A percentile compares a stretch with the other conserved stretches of the same genome.
phyloP scores from a whole-genome alignment of 257 asterid genomes.

The Penstemon eatonii region DNA sequence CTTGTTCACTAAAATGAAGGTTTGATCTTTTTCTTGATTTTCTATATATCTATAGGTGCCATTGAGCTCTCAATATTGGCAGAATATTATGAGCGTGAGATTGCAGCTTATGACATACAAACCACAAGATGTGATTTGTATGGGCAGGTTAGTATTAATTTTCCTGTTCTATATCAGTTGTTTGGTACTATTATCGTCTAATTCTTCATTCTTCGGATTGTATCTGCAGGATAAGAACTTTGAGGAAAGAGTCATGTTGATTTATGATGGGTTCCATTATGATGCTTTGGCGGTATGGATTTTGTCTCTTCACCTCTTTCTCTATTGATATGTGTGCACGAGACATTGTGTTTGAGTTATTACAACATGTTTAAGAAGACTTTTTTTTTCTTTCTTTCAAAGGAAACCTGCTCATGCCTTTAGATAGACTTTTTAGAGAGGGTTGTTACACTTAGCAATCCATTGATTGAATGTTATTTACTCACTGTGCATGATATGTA shows the following conservation, averaged over 20 bases:
- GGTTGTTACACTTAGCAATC: not conserved
- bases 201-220: constrained; percentile 22
- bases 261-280: constrained; percentile 94
- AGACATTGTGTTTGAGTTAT: too few relatives aligned
- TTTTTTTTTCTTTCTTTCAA: not conserved
- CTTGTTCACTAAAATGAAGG: constrained; percentile 15
- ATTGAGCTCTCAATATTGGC: constrained; percentile 91
- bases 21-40: constrained; percentile 23
- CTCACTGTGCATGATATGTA: constrained; percentile 5
- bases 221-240: constrained; percentile 61
- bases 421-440: not conserved
- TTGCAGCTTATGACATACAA: constrained; percentile 95
- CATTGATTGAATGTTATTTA: not conserved
- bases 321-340: not conserved
- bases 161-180: constrained; percentile 12
- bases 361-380: not conserved
- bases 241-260: constrained; percentile 87
- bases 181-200: constrained; percentile 19
- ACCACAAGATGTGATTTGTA: constrained; percentile 91
- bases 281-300: constrained; percentile 89
- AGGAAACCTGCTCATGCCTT: not conserved
- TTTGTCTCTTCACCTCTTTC: constrained; percentile 30
- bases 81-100: constrained; percentile 76
- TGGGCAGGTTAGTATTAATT: constrained; percentile 70
- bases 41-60: constrained; percentile 67